Base-by-base conservation (phyloP, 257 asterid genomes). In the Fraxinus americana region DNA sequence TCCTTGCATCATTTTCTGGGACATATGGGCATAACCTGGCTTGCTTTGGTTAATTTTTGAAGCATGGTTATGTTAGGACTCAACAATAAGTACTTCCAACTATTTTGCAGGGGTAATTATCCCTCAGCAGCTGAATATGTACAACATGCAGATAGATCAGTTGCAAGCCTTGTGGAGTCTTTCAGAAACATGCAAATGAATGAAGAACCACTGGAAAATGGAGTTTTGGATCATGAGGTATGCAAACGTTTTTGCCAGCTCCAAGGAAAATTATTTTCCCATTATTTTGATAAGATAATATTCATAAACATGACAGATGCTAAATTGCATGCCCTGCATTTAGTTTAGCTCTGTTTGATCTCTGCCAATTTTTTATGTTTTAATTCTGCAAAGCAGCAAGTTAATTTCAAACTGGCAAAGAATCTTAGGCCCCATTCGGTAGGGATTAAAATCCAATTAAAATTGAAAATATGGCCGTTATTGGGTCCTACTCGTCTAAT, bases 141-240 rank as follows among this genome's bases (percentile, higher is more conserved):
- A 34, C 88, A 87, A 27, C 87, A 85, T 70, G 89, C 86, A 70
- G 90, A 89, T 82, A 86, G 89, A 85, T 88, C 98, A 74, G 89
- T 88, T 13, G 88, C 85, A 81, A 92, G 94, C 79, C 97, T 94
- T 48, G 97, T 94, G 19, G 97, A 94, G 76, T 82, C 80, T 71
- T 92, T 90, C 81, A 88, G 89, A 79, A 90, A 85, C 89, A 88
- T 92, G 96, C 88, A 88, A 81, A 71, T 90, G 74, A 92, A 92
- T 71, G 96, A 90, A 82, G 89, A 89, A 78, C 87, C 89, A 73
- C 85, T 86, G 86, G 95, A 88, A 83, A 92, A 94, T 86, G 98
- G 98, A 78, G 97, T 80, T 80, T 67, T 89, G 84, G 89, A 92
- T 79, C 87, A 92, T 73, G 97, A 92, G 97, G 97, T 89, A 85